Evolutionary conservation across 805 yeast species (phyloP), one percentile per base, ranked within the genome.

Genomic region (Ogataea neopini): DNA sequence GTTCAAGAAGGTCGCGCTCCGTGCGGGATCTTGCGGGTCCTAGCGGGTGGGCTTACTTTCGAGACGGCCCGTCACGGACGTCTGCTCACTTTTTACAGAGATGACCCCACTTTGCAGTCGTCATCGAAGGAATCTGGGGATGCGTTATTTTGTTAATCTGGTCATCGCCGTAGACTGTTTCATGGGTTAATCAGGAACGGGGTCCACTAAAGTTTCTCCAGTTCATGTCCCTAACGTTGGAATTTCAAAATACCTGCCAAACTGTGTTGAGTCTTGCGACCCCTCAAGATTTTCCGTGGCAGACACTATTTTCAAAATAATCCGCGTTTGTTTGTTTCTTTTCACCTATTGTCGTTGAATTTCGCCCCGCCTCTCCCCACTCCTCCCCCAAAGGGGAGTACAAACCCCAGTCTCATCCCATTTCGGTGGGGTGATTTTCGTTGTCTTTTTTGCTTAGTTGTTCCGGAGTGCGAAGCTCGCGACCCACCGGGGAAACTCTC

Each of bases 281-380:
- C n/a, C 35, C 6, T 6, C 20, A 13, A 14, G 23, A 23, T 37
- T 26, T 39, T 26, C 42, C 42, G 42, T 25, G 19, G 25, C 33
- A n/a, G 29, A 13, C 13, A 36, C 11, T 26, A 10, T 23, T 32
- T 39, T 17, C 18, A 22, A 39, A 39, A 39, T 39, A 39, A 39
- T 39, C 42, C 42, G 42, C 18, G 25, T 15, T 39, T 37, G 23
- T 26, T 7, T 25, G 7, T 28, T 26, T 39, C 33, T 17, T n/a
- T 26, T 26, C 11, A 23, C 22, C 32, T 38, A 40, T 30, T 40
- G 43, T 28, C 43, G 36, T 18, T 40, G 44, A 42, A 40, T 40
- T 37, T 13, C 45, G 29, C 49, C 47, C 49, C 52, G 28, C 51
- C 40, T 45, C 44, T 23, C 49, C 23, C 47, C 43, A 32, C 51